Conservation (phyloP, 805 yeast genomes). For the Tetrapisispora iriomotensis region DNA sequence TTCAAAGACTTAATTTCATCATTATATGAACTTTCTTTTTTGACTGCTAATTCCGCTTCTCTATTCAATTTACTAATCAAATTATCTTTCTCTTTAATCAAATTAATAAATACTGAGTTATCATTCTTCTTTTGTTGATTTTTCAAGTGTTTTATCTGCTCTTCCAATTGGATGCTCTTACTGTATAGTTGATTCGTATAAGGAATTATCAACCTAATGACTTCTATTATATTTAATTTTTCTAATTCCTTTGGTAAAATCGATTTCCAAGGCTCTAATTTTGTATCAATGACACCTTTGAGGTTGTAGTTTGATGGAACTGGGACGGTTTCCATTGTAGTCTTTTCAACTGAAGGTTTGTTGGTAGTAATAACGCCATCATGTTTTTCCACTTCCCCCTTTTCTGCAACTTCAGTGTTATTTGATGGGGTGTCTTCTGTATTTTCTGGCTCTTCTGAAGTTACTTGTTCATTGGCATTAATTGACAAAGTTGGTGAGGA, state of each 20-base stretch:
- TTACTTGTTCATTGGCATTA: too few relatives aligned
- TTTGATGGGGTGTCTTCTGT: too few relatives aligned
- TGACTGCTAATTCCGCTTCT: conserved; percentile 33
- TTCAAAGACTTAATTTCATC: conserved; percentile 58
- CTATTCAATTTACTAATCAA: conserved; percentile 49
- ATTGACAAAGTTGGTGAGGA: too few relatives aligned
- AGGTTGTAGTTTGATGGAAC: neutral
- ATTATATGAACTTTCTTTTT: conserved; percentile 58
- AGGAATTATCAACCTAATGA: conserved; percentile 5
- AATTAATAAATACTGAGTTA: conserved; percentile 16
- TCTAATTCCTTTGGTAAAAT: neutral
- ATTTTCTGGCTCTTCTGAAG: too few relatives aligned
- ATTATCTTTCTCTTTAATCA: conserved; percentile 36
- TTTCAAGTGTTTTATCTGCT: neutral
- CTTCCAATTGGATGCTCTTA: conserved; percentile 1
- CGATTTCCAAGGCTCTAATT: neutral
- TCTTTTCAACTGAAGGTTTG: too few relatives aligned
- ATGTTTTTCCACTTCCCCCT: too few relatives aligned
- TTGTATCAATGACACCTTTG: neutral
- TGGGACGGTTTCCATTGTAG: too few relatives aligned
- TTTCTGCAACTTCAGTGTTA: neutral
- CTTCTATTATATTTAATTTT: neutral
- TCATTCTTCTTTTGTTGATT: conserved; percentile 1
- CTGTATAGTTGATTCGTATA: too few relatives aligned
- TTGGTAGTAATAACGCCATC: too few relatives aligned